phyloP scores from a whole-genome alignment of 495 filamentous ascomycete species.

The Chaetomium cochliodes region DNA sequence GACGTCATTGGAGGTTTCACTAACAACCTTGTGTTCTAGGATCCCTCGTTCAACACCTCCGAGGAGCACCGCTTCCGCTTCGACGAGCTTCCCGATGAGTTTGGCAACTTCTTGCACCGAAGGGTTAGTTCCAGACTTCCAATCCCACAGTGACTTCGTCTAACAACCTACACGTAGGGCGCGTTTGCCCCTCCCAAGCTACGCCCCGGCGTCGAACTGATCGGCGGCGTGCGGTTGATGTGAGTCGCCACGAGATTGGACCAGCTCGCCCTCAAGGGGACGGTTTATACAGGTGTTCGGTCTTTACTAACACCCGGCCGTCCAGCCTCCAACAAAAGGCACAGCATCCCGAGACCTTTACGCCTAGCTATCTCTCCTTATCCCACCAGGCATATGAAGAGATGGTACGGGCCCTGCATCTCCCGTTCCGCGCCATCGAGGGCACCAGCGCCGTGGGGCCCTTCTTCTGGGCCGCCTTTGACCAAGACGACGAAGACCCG shows the following conservation, averaged over 20 bases:
- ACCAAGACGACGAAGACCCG: slow-evolving; percentile 51
- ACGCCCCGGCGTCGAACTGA: slow-evolving; percentile 41
- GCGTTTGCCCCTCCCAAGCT: slow-evolving; percentile 47
- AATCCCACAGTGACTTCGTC: neutral
- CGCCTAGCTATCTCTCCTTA: slow-evolving; percentile 48
- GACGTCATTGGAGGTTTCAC: neutral
- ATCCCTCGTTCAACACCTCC: slow-evolving; percentile 42
- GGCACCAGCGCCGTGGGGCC: slow-evolving; percentile 52
- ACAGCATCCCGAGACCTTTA: slow-evolving; percentile 51
- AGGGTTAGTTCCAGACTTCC: slow-evolving; percentile 38
- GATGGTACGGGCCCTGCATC: slow-evolving; percentile 44
- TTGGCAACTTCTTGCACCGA: slow-evolving; percentile 52
- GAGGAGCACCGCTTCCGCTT: slow-evolving; percentile 47
- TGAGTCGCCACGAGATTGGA: slow-evolving; percentile 31
- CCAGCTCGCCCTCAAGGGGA: no score
- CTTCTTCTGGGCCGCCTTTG: slow-evolving; percentile 56
- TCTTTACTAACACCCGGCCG: neutral
- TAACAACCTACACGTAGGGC: slow-evolving; percentile 41
- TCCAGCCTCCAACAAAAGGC: slow-evolving; percentile 53
- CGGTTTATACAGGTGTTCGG: no score
- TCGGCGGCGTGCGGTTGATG: slow-evolving; percentile 51
- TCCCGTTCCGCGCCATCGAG: slow-evolving; percentile 55
- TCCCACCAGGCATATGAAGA: slow-evolving; percentile 41
- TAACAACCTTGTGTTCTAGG: slow-evolving; percentile 23
- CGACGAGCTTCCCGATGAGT: slow-evolving; percentile 49